Base-by-base conservation (phyloP, 169 alveolate species). In the Cryptosporidium baileyi region DNA sequence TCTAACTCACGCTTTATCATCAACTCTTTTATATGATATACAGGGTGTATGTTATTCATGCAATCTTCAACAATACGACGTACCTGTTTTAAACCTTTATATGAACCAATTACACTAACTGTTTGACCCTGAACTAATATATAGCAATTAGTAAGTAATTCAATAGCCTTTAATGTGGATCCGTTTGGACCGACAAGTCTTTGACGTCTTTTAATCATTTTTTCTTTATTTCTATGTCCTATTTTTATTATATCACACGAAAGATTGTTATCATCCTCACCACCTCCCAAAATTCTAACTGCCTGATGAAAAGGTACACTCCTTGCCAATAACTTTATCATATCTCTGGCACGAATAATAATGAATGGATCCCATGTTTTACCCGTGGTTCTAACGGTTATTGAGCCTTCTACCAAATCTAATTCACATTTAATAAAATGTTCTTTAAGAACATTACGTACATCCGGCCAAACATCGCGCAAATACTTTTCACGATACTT, bases 161-260 rank as follows among this genome's bases (percentile, higher is more conserved):
- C 99, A 44, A 98, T 85, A 32, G 93, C 98, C 91, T 98, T 98
- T 57, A 98, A 90, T 2, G 99, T 98, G 82, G 98, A 94, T 36
- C 99, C 99, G 82, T 97, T 97, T 19, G 99, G 99, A 22, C 99
- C 99, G 41, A 98, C 97, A 26, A 98, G 90, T 67, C 99, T 93
- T 89, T 98, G 98, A 81, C 99, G 94, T 61, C 99, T 94, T 91
- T 98, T 97, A 28, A 98, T 97, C 89, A 97, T 97, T 89, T 96
- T 96, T 89, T 97, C 99, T 91, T 96, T 96, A 90, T 96, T 97
- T 32, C 98, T 90, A 34, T 98, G 97, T 80, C 99, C 98, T 36
- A 97, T 98, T 93, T 97, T 97, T 19, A 98, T 96, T 28, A 98
- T 96, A 85, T 98, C 99, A 82, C 99, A 96, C 11, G 74, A 54